phyloP scores from a whole-genome alignment of 768 basidiomycete genomes.

The Wakefieldia striispora region DNA sequence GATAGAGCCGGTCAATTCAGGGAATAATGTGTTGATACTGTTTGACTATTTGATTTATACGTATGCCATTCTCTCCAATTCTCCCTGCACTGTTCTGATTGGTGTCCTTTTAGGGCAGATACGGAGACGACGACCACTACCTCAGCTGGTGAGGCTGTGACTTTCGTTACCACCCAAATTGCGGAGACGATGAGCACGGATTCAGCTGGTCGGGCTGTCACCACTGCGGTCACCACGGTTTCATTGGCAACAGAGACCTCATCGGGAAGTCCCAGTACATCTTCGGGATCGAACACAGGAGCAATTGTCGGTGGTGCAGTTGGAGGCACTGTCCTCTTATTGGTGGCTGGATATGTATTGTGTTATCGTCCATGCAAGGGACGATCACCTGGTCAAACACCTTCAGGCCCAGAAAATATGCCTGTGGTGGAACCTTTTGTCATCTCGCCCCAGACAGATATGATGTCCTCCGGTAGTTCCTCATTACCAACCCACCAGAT shows the following conservation, averaged over 20 bases:
- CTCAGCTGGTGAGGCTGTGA: too few relatives aligned
- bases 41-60: conserved; percentile 22
- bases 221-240: too few relatives aligned
- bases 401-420: background rate
- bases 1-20: conserved; percentile 3
- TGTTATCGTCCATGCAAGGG: conserved; percentile 4
- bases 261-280: background rate
- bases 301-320: conserved; percentile 9
- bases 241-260: background rate
- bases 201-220: too few relatives aligned
- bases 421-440: conserved; percentile 6
- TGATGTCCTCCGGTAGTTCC: background rate
- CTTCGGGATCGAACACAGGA: background rate
- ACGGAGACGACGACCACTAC: too few relatives aligned
- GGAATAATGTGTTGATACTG: conserved; percentile 2
- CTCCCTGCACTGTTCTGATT: background rate
- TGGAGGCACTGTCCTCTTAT: background rate
- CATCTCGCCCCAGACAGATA: background rate
- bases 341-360: background rate
- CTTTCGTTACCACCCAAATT: background rate
- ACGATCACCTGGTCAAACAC: background rate
- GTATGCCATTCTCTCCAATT: background rate
- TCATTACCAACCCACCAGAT: background rate
- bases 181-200: too few relatives aligned
- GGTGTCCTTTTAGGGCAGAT: background rate